phyloP scores from a whole-genome alignment of 1,284 basidiomycete genomes.

The Psilocybe mexicana region DNA sequence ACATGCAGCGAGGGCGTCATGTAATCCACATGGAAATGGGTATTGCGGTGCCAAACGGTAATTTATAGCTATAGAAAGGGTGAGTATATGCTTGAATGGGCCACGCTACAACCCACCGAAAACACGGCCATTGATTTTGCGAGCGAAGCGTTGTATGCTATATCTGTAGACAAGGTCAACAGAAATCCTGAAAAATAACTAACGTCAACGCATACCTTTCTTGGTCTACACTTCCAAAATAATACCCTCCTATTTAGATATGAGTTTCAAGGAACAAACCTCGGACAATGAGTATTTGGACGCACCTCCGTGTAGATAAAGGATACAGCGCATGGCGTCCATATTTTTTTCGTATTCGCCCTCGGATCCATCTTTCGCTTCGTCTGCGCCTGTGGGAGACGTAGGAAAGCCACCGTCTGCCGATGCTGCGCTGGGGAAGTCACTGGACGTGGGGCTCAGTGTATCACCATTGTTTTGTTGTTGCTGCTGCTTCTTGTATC shows the following conservation, averaged over 20 bases:
- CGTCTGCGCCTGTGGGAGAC: conserved; percentile 11
- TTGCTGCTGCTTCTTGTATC: conserved; percentile 49
- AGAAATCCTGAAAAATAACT: background rate
- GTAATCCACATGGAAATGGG: conserved; percentile 94
- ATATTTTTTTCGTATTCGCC: conserved; percentile 65
- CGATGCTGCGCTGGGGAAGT: background rate
- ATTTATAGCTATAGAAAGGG: conserved; percentile 64
- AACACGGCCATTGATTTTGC: conserved; percentile 87
- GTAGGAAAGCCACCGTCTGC: background rate
- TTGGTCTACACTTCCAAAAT: conserved; percentile 80
- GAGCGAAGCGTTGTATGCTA: conserved; percentile 82
- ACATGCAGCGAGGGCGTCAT: conserved; percentile 87
- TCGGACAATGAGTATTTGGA: background rate
- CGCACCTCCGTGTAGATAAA: conserved; percentile 81
- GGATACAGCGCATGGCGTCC: conserved; percentile 85
- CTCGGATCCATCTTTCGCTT: conserved; percentile 6
- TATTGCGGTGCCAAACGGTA: conserved; percentile 93
- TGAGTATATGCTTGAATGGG: conserved; percentile 2
- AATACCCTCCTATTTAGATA: conserved; percentile 63
- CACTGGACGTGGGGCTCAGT: conserved; percentile 4
- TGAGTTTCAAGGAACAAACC: background rate
- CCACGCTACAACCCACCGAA: conserved; percentile 58
- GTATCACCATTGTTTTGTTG: conserved; percentile 24
- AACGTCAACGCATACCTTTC: conserved; percentile 48
- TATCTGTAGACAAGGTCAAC: conserved; percentile 46